Evolutionary conservation across 2,329 filamentous ascomycete species (phyloP).

Genomic region (Ceratocystis variospora): DNA sequence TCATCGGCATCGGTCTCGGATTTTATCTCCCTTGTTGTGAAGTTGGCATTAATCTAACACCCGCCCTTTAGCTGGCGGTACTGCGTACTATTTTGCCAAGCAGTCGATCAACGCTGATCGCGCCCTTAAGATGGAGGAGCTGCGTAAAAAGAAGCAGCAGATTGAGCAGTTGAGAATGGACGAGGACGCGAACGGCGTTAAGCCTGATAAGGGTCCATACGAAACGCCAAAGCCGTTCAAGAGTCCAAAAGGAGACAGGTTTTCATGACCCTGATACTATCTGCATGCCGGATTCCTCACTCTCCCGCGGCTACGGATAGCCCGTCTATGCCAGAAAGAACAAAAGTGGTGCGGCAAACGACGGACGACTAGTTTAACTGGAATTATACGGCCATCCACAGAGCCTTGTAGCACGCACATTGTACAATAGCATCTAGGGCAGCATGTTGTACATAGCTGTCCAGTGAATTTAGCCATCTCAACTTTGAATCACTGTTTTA

Average conservation of each 20-base stretch:
- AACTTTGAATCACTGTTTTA: neutral
- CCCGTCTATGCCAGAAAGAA: too few species aligned
- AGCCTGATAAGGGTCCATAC: slow-evolving; percentile 43
- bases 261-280: slow-evolving; percentile 38
- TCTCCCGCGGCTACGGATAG: neutral
- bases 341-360: neutral
- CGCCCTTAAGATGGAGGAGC: slow-evolving; percentile 53
- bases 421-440: slow-evolving; percentile 3
- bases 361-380: neutral
- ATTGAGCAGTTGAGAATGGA: slow-evolving; percentile 23
- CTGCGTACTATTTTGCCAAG: slow-evolving; percentile 94
- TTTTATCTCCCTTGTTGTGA: neutral
- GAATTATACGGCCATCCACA: neutral
- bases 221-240: slow-evolving; percentile 64
- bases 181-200: slow-evolving; percentile 2
- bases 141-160: slow-evolving; percentile 48
- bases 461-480: neutral
- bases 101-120: slow-evolving; percentile 85
- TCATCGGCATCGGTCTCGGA: neutral
- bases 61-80: slow-evolving; percentile 56
- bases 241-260: slow-evolving; percentile 74
- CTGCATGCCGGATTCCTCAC: neutral
- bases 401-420: neutral
- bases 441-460: neutral
- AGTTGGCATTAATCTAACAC: neutral